A percentile compares a stretch with the other conserved stretches of the same genome.
phyloP scores from a whole-genome alignment of 1,284 basidiomycete genomes.

The Rhodotorula sp. region DNA sequence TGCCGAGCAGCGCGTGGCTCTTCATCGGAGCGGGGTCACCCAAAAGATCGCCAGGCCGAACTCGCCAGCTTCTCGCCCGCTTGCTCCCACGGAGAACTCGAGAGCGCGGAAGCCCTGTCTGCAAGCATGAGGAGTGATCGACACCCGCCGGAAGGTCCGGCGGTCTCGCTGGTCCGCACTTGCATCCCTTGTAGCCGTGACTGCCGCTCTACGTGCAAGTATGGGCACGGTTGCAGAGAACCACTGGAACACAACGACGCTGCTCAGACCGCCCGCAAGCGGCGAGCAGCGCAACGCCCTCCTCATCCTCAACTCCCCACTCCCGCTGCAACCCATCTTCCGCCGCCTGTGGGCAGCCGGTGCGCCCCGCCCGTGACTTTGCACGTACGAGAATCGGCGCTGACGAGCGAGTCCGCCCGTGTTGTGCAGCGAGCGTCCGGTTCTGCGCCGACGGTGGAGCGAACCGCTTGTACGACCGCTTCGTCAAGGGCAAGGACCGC shows the following conservation, averaged over 20 bases:
- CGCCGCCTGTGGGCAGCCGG: conserved; percentile 68
- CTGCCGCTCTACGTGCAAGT: too few relatives aligned
- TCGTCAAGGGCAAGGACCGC: conserved; percentile 47
- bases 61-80: too few relatives aligned
- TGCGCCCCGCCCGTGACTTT: conserved; percentile 49
- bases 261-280: conserved; percentile 7
- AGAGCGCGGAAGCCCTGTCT: too few relatives aligned
- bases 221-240: not conserved
- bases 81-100: too few relatives aligned
- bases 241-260: conserved; percentile 30
- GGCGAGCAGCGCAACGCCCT: conserved; percentile 56
- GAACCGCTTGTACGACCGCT: conserved; percentile 75
- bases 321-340: conserved; percentile 63
- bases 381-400: not conserved
- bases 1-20: too few relatives aligned
- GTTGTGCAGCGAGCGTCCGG: conserved; percentile 44
- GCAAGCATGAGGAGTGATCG: too few relatives aligned
- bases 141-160: too few relatives aligned
- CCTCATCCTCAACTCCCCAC: conserved; percentile 86
- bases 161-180: too few relatives aligned
- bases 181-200: too few relatives aligned
- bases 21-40: too few relatives aligned
- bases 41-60: too few relatives aligned
- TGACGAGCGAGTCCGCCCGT: not conserved
- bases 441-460: conserved; percentile 92